These are phyloP conservation scores for Penicillium sp. DNA, from an alignment of 2,329 filamentous ascomycete genomes.

Conservation along the genomic window DNA sequence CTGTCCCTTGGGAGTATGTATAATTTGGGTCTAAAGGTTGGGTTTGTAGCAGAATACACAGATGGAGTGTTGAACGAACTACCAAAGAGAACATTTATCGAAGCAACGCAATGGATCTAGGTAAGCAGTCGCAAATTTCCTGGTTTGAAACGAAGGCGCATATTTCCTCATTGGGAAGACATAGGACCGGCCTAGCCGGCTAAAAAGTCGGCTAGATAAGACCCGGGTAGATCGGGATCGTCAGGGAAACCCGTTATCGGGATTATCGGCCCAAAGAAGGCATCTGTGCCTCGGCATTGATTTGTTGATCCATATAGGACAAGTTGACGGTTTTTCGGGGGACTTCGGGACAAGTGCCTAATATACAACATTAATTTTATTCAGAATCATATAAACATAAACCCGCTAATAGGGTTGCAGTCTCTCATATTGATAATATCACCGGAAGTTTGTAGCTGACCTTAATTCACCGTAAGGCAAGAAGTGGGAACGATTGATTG, in stretches of 20 bases:
- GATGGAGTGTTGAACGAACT: neutral
- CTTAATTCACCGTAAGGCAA: neutral
- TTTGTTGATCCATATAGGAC: neutral
- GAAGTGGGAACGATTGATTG: neutral
- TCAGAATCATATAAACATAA: neutral
- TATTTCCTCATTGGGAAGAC: slow-evolving; percentile 3
- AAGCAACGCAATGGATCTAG: neutral
- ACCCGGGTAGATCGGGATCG: slow-evolving; percentile 6
- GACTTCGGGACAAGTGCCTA: neutral
- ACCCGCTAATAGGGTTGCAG: neutral
- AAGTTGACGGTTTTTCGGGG: neutral
- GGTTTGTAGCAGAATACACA: neutral
- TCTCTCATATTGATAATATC: neutral
- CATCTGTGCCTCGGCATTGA: neutral
- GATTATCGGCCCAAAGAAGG: neutral
- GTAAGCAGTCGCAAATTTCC: neutral
- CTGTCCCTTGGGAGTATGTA: too few species aligned
- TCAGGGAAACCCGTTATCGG: neutral
- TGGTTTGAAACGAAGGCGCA: neutral
- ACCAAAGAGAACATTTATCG: neutral
- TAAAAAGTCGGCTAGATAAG: neutral
- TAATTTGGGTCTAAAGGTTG: neutral
- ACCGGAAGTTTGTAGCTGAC: neutral
- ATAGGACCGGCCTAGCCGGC: neutral
- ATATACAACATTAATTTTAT: neutral